These are phyloP conservation scores for Byssothecium circinans DNA, from an alignment of 2,329 filamentous ascomycete species.

Conservation along the genomic window DNA sequence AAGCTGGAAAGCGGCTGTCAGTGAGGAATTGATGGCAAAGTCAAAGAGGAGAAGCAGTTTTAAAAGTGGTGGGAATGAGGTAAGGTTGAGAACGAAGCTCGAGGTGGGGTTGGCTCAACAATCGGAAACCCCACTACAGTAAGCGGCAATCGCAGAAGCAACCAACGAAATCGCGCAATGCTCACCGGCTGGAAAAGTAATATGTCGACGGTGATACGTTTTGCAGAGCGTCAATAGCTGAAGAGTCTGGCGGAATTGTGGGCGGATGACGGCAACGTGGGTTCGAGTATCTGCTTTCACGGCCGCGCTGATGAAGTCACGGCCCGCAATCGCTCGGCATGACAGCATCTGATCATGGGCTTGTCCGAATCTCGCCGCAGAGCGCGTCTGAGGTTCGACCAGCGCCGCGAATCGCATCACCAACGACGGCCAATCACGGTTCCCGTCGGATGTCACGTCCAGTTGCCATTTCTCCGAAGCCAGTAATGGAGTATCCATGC, in stretches of 20 bases:
- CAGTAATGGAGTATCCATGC: too few species aligned
- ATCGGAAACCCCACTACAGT: conserved; percentile 10
- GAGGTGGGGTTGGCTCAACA: conserved; percentile 13
- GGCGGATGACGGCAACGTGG: conserved; percentile 17
- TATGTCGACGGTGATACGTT: too few species aligned
- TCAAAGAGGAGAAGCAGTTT: neutral
- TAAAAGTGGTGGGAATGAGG: conserved; percentile 7
- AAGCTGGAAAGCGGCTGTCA: neutral
- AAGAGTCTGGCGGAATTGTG: conserved; percentile 10
- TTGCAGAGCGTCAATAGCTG: conserved; percentile 14
- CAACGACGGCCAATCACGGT: neutral
- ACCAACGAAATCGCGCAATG: neutral
- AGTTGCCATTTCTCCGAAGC: too few species aligned
- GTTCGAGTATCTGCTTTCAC: conserved; percentile 20
- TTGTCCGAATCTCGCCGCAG: conserved; percentile 15
- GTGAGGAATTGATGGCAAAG: neutral
- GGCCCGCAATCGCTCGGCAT: conserved; percentile 30
- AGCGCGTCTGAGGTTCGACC: neutral
- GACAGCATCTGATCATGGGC: conserved; percentile 3
- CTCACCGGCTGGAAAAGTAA: neutral
- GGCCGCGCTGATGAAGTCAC: conserved; percentile 42
- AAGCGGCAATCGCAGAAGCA: conserved; percentile 9
- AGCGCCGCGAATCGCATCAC: conserved; percentile 1
- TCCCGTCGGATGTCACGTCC: too few species aligned
- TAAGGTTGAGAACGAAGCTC: conserved; percentile 17